These are phyloP conservation scores for Beta corolliflora DNA, from an alignment of 179 eudicot species.

Conservation along the genomic window DNA sequence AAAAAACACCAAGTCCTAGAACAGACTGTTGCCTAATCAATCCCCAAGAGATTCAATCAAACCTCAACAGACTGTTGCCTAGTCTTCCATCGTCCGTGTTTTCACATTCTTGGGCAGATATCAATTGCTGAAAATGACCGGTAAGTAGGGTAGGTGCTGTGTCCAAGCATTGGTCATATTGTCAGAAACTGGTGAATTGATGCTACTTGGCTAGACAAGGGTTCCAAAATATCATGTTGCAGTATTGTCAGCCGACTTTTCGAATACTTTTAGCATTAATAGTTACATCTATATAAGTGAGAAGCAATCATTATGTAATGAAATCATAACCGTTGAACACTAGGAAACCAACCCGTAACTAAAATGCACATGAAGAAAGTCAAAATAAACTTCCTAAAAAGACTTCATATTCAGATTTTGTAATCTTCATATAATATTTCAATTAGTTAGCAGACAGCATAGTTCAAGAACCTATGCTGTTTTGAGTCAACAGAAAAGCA, in stretches of 20 bases:
- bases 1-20: background rate
- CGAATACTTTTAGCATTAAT: background rate
- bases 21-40: background rate
- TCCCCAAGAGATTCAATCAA: background rate
- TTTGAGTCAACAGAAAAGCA: slow-evolving; percentile 13
- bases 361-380: background rate
- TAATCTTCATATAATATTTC: background rate
- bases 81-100: background rate
- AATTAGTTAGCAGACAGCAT: background rate
- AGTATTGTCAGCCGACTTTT: too few relatives aligned
- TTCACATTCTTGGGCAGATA: background rate
- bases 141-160: background rate
- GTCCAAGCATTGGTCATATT: background rate
- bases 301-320: too few relatives aligned
- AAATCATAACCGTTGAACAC: background rate
- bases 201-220: background rate
- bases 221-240: background rate
- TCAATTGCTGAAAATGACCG: too few relatives aligned
- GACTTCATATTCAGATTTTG: background rate
- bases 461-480: background rate
- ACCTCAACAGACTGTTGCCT: background rate
- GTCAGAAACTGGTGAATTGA: background rate
- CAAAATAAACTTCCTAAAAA: background rate
- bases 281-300: background rate
- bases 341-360: background rate